Conservation (phyloP, 2,329 filamentous ascomycete species). For the Hypoxylon sp. region DNA sequence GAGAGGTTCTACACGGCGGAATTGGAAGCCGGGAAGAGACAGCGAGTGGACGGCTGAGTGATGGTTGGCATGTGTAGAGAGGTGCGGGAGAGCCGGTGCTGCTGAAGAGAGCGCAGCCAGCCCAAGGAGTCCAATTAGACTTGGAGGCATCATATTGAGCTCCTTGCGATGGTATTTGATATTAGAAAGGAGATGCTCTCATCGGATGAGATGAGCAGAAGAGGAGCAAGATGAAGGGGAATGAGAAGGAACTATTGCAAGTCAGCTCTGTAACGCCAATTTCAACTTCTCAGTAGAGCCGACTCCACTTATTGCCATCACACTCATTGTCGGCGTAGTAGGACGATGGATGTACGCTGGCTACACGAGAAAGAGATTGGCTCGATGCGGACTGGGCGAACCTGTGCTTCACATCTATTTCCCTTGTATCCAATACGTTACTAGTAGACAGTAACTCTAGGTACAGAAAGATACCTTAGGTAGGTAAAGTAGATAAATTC, state of each 20-base stretch:
- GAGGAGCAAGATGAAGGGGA: neutral
- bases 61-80: neutral
- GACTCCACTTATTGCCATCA: neutral
- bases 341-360: neutral
- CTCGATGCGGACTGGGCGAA: neutral
- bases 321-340: neutral
- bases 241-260: neutral
- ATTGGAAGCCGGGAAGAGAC: slow-evolving; percentile 30
- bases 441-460: too few relatives aligned
- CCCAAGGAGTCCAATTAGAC: slow-evolving; percentile 11
- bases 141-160: slow-evolving; percentile 11
- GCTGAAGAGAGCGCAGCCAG: slow-evolving; percentile 19
- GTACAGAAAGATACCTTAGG: too few relatives aligned
- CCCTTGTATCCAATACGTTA: too few relatives aligned
- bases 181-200: neutral
- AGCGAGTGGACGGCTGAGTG: slow-evolving; percentile 18
- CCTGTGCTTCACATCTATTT: too few relatives aligned
- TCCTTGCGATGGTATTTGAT: neutral
- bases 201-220: neutral
- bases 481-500: too few relatives aligned
- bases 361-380: neutral
- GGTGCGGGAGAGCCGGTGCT: neutral
- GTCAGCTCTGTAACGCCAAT: neutral
- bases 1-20: slow-evolving; percentile 21
- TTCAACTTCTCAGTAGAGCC: neutral